Percentiles rank a stretch among this genome's conserved stretches.
Conservation (phyloP, 345 rosid genomes). For the Sonneratia alba region DNA sequence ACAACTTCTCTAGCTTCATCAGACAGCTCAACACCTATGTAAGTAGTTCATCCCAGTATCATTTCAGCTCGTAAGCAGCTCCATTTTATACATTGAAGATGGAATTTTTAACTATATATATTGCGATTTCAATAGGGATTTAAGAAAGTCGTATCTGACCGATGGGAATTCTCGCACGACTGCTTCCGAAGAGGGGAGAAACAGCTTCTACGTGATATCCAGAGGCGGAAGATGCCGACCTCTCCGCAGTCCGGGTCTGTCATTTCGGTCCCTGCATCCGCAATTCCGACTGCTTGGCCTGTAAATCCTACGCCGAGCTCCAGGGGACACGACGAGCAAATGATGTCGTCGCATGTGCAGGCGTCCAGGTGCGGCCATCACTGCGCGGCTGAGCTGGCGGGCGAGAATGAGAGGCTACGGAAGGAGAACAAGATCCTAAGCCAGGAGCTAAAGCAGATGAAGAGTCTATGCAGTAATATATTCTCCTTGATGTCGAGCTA, state of each 20-base stretch:
- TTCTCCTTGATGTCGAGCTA: conserved; percentile 21
- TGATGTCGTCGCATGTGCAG: conserved; percentile 14
- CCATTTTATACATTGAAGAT: background rate
- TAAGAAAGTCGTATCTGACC: conserved; percentile 71
- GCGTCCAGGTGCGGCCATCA: conserved; percentile 12
- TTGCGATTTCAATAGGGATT: conserved; percentile 41
- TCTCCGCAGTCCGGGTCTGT: conserved; percentile 1
- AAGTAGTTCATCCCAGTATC: conserved; percentile 2
- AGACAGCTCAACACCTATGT: conserved; percentile 94
- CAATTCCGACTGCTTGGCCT: conserved; percentile 22
- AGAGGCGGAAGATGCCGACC: conserved; percentile 50
- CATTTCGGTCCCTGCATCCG: conserved; percentile 5
- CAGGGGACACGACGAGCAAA: conserved; percentile 23
- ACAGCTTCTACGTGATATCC: conserved; percentile 64
- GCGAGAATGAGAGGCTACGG: conserved; percentile 35
- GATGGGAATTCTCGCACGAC: conserved; percentile 91
- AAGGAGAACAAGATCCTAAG: conserved; percentile 27
- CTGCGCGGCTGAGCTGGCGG: conserved; percentile 20
- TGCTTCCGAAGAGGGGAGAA: conserved; percentile 61
- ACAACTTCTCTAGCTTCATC: conserved; percentile 86
- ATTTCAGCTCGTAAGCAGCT: background rate
- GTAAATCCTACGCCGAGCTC: conserved; percentile 40
- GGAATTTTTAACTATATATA: background rate
- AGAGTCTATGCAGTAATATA: conserved; percentile 25
- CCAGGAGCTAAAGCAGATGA: conserved; percentile 26